phyloP scores from a whole-genome alignment of 2,329 filamentous ascomycete species.

The Rutstroemia sp. region DNA sequence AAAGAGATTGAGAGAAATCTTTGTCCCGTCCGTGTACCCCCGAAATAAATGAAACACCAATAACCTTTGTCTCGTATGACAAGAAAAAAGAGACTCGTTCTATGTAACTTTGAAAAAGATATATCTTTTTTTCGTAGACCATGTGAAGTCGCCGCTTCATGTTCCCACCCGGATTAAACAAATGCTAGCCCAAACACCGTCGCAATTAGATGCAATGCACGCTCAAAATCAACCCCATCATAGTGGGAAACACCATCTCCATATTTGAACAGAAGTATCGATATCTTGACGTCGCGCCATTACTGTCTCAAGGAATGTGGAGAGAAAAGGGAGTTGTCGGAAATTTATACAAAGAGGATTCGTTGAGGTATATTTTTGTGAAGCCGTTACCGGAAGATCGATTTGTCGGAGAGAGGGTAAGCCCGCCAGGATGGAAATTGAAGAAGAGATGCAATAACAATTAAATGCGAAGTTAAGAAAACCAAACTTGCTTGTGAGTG shows the following conservation, averaged over 20 bases:
- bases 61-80: conserved; percentile 17
- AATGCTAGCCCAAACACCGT: conserved; percentile 29
- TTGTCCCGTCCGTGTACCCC: conserved; percentile 24
- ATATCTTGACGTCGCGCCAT: conserved; percentile 27
- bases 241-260: conserved; percentile 24
- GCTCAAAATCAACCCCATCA: conserved; percentile 27
- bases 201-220: conserved; percentile 28
- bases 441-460: conserved; percentile 25
- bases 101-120: conserved; percentile 26
- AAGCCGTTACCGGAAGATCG: conserved; percentile 25
- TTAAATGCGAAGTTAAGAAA: conserved; percentile 22
- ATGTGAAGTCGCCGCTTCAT: conserved; percentile 30
- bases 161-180: conserved; percentile 23
- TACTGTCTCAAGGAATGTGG: conserved; percentile 28
- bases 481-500: conserved; percentile 16
- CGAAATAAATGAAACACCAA: conserved; percentile 22
- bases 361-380: conserved; percentile 24
- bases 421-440: conserved; percentile 25
- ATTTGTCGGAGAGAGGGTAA: conserved; percentile 25
- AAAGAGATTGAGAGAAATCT: conserved; percentile 26
- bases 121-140: conserved; percentile 27
- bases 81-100: conserved; percentile 28
- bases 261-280: conserved; percentile 30
- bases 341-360: conserved; percentile 30
- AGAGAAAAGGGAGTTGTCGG: conserved; percentile 14